phyloP scores from a whole-genome alignment of 192 early-diverging fungal species.

The Chytriomyces hyalinus region DNA sequence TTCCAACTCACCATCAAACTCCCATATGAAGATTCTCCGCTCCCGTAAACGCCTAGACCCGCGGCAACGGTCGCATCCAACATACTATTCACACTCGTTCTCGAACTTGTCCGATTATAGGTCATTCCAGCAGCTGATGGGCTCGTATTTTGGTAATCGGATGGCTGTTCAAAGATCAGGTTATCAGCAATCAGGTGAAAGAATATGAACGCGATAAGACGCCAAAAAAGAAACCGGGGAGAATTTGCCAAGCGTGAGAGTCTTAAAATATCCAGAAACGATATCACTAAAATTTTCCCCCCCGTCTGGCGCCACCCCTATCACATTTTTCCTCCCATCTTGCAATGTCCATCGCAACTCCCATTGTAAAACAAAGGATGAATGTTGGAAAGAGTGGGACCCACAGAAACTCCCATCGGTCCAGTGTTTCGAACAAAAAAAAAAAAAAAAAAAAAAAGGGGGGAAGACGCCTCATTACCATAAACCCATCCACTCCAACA shows the following conservation, averaged over 20 bases:
- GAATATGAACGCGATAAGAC: too few relatives aligned
- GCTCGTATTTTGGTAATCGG: neutral
- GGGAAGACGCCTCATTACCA: too few relatives aligned
- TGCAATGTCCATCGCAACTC: too few relatives aligned
- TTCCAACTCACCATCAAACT: conserved; percentile 2
- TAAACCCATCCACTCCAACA: too few relatives aligned
- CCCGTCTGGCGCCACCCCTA: neutral
- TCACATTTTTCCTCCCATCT: too few relatives aligned
- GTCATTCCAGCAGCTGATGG: neutral
- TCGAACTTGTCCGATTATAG: neutral
- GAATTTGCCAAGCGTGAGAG: too few relatives aligned
- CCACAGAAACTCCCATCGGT: too few relatives aligned
- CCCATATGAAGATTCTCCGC: neutral
- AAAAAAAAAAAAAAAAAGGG: neutral
- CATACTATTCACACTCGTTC: neutral
- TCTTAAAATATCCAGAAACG: too few relatives aligned
- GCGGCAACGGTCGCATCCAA: neutral
- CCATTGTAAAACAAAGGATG: neutral
- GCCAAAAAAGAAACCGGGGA: too few relatives aligned
- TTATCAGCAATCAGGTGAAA: neutral
- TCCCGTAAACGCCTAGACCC: neutral
- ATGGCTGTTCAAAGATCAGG: neutral
- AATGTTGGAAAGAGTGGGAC: neutral
- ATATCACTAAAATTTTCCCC: too few relatives aligned
- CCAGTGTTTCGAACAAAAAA: too few relatives aligned